phyloP scores from a whole-genome alignment of 768 basidiomycete genomes.

The Suillus fuscotomentosus region DNA sequence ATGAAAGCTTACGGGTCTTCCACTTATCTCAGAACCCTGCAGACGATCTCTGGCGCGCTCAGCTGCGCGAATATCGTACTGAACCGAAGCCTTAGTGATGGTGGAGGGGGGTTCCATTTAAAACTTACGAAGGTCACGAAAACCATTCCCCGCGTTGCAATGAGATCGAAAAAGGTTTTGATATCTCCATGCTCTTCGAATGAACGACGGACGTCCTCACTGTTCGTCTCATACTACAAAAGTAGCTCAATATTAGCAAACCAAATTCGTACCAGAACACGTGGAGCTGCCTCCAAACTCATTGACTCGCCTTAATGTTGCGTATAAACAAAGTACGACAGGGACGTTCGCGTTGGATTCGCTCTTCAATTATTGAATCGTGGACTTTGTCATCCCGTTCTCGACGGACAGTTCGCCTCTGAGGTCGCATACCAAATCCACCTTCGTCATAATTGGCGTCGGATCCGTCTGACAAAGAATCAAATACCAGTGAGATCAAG shows the following conservation, averaged over 20 bases:
- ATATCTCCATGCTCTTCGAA: conserved; percentile 96
- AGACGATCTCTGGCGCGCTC: conserved; percentile 88
- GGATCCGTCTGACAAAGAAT: conserved; percentile 61
- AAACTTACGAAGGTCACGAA: conserved; percentile 95
- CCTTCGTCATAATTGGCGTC: conserved; percentile 58
- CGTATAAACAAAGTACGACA: conserved; percentile 96
- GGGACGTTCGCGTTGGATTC: conserved; percentile 89
- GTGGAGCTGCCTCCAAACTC: conserved; percentile 14
- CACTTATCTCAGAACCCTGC: conserved; percentile 86
- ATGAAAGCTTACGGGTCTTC: conserved; percentile 73
- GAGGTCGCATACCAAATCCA: conserved; percentile 38
- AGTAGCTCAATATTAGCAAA: conserved; percentile 15
- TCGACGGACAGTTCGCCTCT: conserved; percentile 56
- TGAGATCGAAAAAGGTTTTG: conserved; percentile 96
- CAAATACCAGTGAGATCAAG: conserved; percentile 37
- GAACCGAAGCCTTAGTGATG: conserved; percentile 15
- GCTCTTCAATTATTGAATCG: conserved; percentile 90
- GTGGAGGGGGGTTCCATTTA: not conserved
- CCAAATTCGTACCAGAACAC: conserved; percentile 2
- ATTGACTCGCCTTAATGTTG: conserved; percentile 89
- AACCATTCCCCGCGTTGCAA: conserved; percentile 95
- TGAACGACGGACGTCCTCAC: conserved; percentile 75
- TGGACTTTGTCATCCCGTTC: conserved; percentile 88
- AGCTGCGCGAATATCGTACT: conserved; percentile 94
- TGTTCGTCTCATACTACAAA: conserved; percentile 83